These are phyloP conservation scores for Liriodendron chinense DNA, from an alignment of 164 flowering plant genomes.

Conservation along the genomic window DNA sequence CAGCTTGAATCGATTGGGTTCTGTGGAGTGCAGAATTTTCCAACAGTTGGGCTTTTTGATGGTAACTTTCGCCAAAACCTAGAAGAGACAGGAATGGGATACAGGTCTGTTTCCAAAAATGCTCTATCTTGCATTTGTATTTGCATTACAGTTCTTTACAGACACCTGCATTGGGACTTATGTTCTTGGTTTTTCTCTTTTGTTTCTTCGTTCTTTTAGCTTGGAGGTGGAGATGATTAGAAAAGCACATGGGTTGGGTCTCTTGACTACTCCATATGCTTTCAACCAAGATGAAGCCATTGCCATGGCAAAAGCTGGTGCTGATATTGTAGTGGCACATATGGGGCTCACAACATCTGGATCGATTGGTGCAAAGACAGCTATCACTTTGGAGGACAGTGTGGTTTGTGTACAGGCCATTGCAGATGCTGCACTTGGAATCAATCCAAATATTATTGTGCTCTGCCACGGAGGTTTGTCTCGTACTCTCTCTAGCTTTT, in stretches of 20 bases:
- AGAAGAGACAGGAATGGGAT: conserved; percentile 99
- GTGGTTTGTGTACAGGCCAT: conserved; percentile 78
- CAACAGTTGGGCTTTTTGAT: conserved; percentile 94
- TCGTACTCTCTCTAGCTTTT: neutral
- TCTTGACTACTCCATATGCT: conserved; percentile 95
- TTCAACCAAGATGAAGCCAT: conserved; percentile 75
- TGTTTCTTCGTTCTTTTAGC: conserved; percentile 30
- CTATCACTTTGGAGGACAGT: conserved; percentile 77
- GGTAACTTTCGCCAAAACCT: conserved; percentile 95
- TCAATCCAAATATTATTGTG: conserved; percentile 69
- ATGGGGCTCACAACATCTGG: conserved; percentile 98
- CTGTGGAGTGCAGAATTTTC: conserved; percentile 92
- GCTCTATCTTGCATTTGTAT: neutral
- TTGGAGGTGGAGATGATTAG: conserved; percentile 92
- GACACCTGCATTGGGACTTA: too few species aligned
- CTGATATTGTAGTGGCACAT: conserved; percentile 92
- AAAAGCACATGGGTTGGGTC: conserved; percentile 80
- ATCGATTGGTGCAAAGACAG: conserved; percentile 89
- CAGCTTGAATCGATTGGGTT: conserved; percentile 83
- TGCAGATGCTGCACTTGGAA: conserved; percentile 77
- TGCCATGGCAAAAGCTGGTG: conserved; percentile 95
- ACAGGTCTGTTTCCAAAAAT: conserved; percentile 43
- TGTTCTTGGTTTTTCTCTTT: conserved; percentile 1
- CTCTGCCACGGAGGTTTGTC: conserved; percentile 92
- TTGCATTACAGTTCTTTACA: neutral